These are phyloP conservation scores for Backusella liffmaniae DNA, from an alignment of 192 early-diverging fungal species.

Conservation along the genomic window DNA sequence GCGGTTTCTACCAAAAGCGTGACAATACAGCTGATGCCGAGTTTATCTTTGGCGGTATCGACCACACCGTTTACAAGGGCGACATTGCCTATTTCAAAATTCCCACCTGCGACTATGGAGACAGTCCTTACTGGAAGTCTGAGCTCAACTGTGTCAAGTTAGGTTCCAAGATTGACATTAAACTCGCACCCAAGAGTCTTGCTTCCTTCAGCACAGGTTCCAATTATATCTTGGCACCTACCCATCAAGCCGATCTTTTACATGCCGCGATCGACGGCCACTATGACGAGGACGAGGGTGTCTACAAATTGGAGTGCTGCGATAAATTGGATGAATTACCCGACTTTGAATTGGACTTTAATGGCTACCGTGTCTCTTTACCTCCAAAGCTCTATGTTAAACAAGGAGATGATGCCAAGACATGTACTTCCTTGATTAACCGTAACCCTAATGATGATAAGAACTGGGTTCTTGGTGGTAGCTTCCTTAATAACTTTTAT, in stretches of 20 bases:
- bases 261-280: slow-evolving; percentile 26
- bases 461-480: slow-evolving; percentile 28
- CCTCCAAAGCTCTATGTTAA: slow-evolving; percentile 15
- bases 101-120: slow-evolving; percentile 21
- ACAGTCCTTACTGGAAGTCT: slow-evolving; percentile 26
- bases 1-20: slow-evolving; percentile 21
- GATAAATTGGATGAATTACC: slow-evolving; percentile 15
- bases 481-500: slow-evolving; percentile 34
- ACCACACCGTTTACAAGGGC: slow-evolving; percentile 30
- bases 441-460: slow-evolving; percentile 12
- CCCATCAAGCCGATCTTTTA: slow-evolving; percentile 15
- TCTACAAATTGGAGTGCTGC: slow-evolving; percentile 23
- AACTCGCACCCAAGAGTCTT: slow-evolving; percentile 18
- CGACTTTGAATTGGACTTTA: slow-evolving; percentile 13
- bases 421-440: slow-evolving; percentile 17
- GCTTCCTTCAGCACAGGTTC: slow-evolving; percentile 27
- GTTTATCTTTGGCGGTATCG: slow-evolving; percentile 32
- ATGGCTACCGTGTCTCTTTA: slow-evolving; percentile 18
- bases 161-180: slow-evolving; percentile 21
- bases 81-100: slow-evolving; percentile 22
- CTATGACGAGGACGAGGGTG: slow-evolving; percentile 5
- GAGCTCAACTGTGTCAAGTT: slow-evolving; percentile 24
- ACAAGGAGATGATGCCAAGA: not conserved
- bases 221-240: slow-evolving; percentile 22
- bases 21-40: slow-evolving; percentile 15